phyloP scores from a whole-genome alignment of 2,329 filamentous ascomycete genomes.

The Amesomyces nigricolor region DNA sequence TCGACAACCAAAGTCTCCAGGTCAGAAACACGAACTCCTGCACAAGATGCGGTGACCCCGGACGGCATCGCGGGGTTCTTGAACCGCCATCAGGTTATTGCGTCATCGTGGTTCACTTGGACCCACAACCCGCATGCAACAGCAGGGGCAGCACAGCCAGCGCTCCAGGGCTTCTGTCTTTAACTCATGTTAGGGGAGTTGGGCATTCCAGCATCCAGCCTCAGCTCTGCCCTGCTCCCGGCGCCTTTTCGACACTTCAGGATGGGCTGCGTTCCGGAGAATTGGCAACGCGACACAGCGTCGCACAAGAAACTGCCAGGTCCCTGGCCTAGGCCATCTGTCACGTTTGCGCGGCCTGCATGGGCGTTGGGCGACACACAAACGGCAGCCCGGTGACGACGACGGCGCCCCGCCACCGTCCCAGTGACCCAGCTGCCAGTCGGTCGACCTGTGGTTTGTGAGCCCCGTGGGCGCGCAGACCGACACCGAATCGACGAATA shows the following conservation, averaged over 20 bases:
- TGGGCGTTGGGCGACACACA: constrained; percentile 22
- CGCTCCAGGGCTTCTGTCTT: too few relatives aligned
- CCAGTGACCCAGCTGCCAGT: not conserved
- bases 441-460: too few relatives aligned
- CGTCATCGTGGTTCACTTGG: constrained; percentile 15
- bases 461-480: not conserved
- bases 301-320: not conserved
- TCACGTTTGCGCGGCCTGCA: constrained; percentile 16
- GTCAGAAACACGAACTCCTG: too few relatives aligned
- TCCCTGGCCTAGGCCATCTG: not conserved
- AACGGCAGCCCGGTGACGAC: constrained; percentile 21
- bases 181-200: too few relatives aligned
- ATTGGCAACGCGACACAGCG: not conserved
- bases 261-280: not conserved
- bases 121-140: constrained; percentile 8
- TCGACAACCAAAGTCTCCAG: too few relatives aligned
- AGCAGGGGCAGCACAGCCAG: not conserved
- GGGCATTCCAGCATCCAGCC: not conserved
- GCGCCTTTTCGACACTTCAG: not conserved
- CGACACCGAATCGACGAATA: constrained; percentile 12
- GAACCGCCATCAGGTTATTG: constrained; percentile 9
- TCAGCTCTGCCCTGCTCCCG: too few relatives aligned
- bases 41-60: too few relatives aligned
- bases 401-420: constrained; percentile 3
- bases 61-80: not conserved